phyloP scores from a whole-genome alignment of 768 basidiomycete species.

The Tephrocybe sp. region DNA sequence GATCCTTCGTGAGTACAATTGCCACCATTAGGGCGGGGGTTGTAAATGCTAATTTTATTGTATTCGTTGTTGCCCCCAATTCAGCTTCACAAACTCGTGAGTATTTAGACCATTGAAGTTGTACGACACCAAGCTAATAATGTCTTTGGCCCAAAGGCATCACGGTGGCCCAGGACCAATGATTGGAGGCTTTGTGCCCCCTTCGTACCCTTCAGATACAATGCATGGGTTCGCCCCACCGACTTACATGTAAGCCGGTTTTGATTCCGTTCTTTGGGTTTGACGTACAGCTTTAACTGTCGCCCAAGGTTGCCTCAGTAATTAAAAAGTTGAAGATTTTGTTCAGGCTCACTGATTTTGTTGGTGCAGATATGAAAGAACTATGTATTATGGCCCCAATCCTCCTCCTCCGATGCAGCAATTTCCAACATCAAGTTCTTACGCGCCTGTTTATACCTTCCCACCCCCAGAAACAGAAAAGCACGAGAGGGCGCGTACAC shows the following conservation, averaged over 20 bases:
- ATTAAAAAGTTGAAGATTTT: background rate
- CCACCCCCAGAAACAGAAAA: conserved; percentile 3
- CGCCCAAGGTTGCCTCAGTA: conserved; percentile 17
- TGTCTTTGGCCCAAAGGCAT: background rate
- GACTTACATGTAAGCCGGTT: conserved; percentile 16
- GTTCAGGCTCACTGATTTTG: background rate
- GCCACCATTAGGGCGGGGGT: background rate
- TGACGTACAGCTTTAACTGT: conserved; percentile 1
- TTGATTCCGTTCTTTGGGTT: background rate
- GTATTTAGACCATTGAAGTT: conserved; percentile 5
- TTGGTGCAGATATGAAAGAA: conserved; percentile 17
- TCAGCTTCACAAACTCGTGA: conserved; percentile 31
- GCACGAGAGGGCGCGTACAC: conserved; percentile 8
- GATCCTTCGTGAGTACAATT: conserved; percentile 27
- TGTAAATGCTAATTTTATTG: background rate
- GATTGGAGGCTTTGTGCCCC: conserved; percentile 10
- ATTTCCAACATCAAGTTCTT: conserved; percentile 8
- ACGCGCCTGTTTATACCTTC: conserved; percentile 11
- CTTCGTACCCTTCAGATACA: conserved; percentile 12
- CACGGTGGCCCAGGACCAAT: conserved; percentile 6
- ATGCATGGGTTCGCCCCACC: conserved; percentile 13
- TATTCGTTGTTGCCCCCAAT: background rate
- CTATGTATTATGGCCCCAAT: conserved; percentile 13
- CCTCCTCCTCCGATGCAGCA: conserved; percentile 13
- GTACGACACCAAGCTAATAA: background rate